Evolutionary conservation across 805 yeast species (phyloP).

Genomic region (Barnettozyma wickerhamii): DNA sequence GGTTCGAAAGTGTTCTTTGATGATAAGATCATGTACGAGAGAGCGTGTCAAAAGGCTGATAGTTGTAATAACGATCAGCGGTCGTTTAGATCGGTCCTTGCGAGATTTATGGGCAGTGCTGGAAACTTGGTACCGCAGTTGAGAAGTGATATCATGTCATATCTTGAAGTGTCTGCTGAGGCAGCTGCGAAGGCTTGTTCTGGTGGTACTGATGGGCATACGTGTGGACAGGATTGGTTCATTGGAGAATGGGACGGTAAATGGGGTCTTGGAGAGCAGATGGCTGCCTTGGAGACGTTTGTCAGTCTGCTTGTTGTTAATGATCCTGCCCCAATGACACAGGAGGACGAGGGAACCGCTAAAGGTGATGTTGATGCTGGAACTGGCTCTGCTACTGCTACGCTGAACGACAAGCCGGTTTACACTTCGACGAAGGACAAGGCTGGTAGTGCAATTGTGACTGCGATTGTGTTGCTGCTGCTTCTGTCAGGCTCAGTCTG

Average conservation of each 20-base stretch:
- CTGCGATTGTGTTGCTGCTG: slow-evolving; percentile 61
- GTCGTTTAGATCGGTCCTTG: slow-evolving; percentile 63
- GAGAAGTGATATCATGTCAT: slow-evolving; percentile 37
- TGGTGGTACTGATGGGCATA: slow-evolving; percentile 72
- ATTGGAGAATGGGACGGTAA: slow-evolving; percentile 54
- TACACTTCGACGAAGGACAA: slow-evolving; percentile 55
- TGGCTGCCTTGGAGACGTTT: slow-evolving; percentile 63
- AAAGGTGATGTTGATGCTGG: slow-evolving; percentile 52
- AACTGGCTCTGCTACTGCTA: slow-evolving; percentile 30
- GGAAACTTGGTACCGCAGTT: slow-evolving; percentile 51
- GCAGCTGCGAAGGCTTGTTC: slow-evolving; percentile 69
- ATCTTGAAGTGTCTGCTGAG: slow-evolving; percentile 46
- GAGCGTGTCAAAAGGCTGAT: slow-evolving; percentile 50
- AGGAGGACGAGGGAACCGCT: slow-evolving; percentile 46
- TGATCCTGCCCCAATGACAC: slow-evolving; percentile 48
- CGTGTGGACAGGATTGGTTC: slow-evolving; percentile 72
- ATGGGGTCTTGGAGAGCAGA: slow-evolving; percentile 77
- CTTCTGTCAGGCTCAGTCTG: slow-evolving; percentile 68
- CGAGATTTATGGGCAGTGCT: slow-evolving; percentile 58
- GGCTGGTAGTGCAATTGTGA: slow-evolving; percentile 85
- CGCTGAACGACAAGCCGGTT: slow-evolving; percentile 33
- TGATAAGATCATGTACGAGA: slow-evolving; percentile 54
- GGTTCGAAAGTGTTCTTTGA: slow-evolving; percentile 47
- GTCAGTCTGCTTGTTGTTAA: slow-evolving; percentile 40
- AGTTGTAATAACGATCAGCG: slow-evolving; percentile 74